These are phyloP conservation scores for Blattamonas nauphoetae DNA, from an alignment of 78 protist species.

Conservation along the genomic window DNA sequence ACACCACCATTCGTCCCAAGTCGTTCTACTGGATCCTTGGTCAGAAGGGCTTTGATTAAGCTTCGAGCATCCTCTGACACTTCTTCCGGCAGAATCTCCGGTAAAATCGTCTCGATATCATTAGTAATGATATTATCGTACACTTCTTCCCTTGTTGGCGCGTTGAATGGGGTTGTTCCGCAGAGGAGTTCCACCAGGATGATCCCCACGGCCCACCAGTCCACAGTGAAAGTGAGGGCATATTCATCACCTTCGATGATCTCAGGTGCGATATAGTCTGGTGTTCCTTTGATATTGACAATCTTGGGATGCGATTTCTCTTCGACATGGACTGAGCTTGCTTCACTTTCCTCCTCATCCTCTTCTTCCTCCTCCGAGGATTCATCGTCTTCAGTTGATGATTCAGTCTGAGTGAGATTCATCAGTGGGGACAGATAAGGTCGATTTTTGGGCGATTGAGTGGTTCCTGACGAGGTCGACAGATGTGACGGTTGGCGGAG, in stretches of 20 bases:
- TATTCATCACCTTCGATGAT: neutral
- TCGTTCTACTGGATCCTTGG: neutral
- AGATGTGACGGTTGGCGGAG: no score
- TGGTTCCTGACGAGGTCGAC: no score
- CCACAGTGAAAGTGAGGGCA: neutral
- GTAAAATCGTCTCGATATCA: neutral
- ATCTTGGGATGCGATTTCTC: neutral
- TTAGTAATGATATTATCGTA: neutral
- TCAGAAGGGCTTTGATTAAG: neutral
- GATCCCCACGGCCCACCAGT: constrained; percentile 1
- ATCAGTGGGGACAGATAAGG: no score
- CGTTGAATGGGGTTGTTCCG: neutral
- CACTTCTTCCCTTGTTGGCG: neutral
- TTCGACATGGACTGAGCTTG: no score
- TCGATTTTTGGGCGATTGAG: no score
- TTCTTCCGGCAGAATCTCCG: neutral
- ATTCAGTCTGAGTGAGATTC: no score
- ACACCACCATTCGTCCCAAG: neutral
- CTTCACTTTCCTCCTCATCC: no score
- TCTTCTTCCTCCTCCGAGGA: no score
- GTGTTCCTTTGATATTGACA: neutral
- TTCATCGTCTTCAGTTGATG: no score
- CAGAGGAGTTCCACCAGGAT: neutral
- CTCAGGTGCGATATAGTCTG: neutral
- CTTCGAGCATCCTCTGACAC: neutral